phyloP scores from a whole-genome alignment of 1,284 basidiomycete species.

The Trichosporon ovoides region DNA sequence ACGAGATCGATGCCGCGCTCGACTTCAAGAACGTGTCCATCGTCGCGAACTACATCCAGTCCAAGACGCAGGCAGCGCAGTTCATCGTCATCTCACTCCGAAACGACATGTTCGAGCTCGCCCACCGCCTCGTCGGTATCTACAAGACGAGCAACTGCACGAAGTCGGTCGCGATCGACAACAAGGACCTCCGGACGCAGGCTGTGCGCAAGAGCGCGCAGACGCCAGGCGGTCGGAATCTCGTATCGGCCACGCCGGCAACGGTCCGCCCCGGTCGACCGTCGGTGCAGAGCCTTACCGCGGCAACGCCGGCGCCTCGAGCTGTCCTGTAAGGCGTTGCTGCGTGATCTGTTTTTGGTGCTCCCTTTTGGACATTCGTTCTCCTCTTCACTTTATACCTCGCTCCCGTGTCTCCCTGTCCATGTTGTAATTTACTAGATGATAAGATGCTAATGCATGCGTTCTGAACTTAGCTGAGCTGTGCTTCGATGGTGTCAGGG shows the following conservation, averaged over 20 bases:
- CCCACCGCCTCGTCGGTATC: slow-evolving; percentile 90
- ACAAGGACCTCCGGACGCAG: slow-evolving; percentile 49
- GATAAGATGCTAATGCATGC: slow-evolving; percentile 3
- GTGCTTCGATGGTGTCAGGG: background rate
- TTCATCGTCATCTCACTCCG: slow-evolving; percentile 91
- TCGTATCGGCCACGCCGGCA: background rate
- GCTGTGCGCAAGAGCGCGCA: slow-evolving; percentile 23
- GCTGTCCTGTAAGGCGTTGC: no score
- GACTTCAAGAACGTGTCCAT: slow-evolving; percentile 99
- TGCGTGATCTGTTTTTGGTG: background rate
- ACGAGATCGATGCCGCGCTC: slow-evolving; percentile 93
- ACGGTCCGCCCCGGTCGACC: background rate
- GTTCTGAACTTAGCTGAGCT: background rate
- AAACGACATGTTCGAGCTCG: slow-evolving; percentile 94
- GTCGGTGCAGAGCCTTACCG: background rate
- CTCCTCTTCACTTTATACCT: background rate
- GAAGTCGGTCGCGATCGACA: slow-evolving; percentile 50
- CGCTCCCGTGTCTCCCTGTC: no score
- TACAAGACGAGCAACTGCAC: slow-evolving; percentile 72
- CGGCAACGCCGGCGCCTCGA: background rate
- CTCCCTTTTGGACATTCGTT: background rate
- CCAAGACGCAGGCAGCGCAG: slow-evolving; percentile 57
- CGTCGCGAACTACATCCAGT: slow-evolving; percentile 91
- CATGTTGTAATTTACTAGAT: slow-evolving; percentile 11
- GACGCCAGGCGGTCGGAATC: background rate